A percentile compares a stretch with the other conserved stretches of the same genome.
phyloP scores from a whole-genome alignment of 78 protist genomes.

The Dictyostelium capitatum region DNA sequence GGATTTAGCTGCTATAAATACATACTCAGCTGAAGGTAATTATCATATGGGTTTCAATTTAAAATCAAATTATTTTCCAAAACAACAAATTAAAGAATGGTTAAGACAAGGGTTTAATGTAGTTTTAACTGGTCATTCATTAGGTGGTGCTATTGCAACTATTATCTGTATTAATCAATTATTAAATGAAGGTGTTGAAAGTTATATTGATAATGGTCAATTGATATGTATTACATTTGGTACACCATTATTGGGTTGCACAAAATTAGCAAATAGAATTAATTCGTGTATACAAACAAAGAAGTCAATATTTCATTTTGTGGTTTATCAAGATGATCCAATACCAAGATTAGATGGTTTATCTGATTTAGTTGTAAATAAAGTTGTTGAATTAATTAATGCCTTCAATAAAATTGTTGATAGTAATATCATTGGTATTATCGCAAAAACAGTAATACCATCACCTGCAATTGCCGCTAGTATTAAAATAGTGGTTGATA shows the following conservation, averaged over 20 bases:
- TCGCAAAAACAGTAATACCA: too few species aligned
- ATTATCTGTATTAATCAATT: background rate
- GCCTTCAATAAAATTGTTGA: too few species aligned
- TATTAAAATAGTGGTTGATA: too few species aligned
- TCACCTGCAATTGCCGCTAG: too few species aligned
- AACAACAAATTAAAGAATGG: background rate
- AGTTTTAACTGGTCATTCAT: background rate
- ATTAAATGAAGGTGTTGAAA: background rate
- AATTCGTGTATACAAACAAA: background rate
- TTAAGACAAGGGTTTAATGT: background rate
- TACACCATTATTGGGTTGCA: background rate
- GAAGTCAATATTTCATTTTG: background rate
- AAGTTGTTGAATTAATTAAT: too few species aligned
- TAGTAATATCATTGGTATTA: too few species aligned
- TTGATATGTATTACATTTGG: background rate
- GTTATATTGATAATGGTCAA: background rate
- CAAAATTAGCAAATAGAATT: background rate
- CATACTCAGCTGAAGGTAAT: background rate
- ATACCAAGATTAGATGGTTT: background rate
- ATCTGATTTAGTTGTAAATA: background rate
- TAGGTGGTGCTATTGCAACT: background rate
- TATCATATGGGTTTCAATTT: background rate
- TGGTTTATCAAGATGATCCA: background rate
- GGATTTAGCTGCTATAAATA: background rate
- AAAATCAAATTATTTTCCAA: background rate